Conservation (phyloP, 1,139 yeast genomes). For the Geotrichum australiense region DNA sequence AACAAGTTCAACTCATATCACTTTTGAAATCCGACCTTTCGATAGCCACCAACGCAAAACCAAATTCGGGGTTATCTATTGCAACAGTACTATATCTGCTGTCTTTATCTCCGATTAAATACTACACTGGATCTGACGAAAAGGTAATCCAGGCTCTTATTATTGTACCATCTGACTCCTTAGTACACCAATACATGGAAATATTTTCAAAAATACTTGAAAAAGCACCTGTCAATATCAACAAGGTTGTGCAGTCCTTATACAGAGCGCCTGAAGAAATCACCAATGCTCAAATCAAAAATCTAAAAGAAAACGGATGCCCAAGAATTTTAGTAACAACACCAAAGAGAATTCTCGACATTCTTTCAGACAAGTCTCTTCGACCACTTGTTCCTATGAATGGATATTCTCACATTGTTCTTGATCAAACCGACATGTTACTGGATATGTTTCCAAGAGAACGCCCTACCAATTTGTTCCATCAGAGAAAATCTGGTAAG, state of each 20-base stretch:
- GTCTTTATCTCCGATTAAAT: constrained; percentile 11
- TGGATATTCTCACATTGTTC: constrained; percentile 21
- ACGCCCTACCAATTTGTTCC: neutral
- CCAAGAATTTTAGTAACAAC: constrained; percentile 82
- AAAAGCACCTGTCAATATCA: constrained; percentile 42
- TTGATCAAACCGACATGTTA: constrained; percentile 24
- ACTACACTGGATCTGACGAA: neutral
- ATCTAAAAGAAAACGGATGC: constrained; percentile 55
- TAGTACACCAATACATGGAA: constrained; percentile 65
- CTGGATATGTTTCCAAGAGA: constrained; percentile 14
- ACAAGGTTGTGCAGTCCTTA: constrained; percentile 40
- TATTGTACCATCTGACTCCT: constrained; percentile 75
- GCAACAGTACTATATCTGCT: constrained; percentile 26
- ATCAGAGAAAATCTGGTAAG: neutral
- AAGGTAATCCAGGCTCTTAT: constrained; percentile 36
- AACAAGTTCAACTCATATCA: constrained; percentile 31
- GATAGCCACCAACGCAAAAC: constrained; percentile 25
- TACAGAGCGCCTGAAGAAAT: constrained; percentile 79
- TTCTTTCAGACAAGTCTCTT: constrained; percentile 36
- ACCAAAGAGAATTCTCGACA: constrained; percentile 78
- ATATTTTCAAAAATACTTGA: constrained; percentile 32
- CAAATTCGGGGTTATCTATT: constrained; percentile 30
- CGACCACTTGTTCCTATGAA: constrained; percentile 20
- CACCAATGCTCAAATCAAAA: constrained; percentile 59
- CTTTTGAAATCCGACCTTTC: constrained; percentile 29